Evolutionary conservation across 441 rosid species (phyloP).

Genomic region (Jatropha podagrica): DNA sequence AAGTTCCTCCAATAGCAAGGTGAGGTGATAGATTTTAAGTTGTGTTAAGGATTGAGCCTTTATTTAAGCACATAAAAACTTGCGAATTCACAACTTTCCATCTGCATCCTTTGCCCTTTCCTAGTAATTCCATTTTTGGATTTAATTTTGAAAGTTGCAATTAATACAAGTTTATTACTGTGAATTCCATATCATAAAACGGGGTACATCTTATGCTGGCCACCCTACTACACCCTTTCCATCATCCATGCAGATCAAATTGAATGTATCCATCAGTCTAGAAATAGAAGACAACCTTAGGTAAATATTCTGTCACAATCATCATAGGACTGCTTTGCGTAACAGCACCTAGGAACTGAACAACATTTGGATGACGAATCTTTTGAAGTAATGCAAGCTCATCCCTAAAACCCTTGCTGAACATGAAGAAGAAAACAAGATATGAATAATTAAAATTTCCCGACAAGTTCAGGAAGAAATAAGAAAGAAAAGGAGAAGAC

Average conservation of each 20-base stretch:
- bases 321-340: conserved; percentile 87
- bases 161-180: not conserved
- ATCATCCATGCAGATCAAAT: not conserved
- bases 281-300: conserved; percentile 47
- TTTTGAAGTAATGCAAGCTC: conserved; percentile 81
- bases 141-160: not conserved
- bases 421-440: conserved; percentile 22
- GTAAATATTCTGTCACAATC: conserved; percentile 76
- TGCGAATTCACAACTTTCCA: not conserved
- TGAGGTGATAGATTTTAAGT: not conserved
- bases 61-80: not conserved
- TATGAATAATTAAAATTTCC: not conserved
- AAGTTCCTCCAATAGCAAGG: not conserved
- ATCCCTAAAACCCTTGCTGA: conserved; percentile 70
- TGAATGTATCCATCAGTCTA: not conserved
- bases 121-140: not conserved
- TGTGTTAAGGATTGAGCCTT: not conserved
- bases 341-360: conserved; percentile 82
- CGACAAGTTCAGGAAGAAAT: not conserved
- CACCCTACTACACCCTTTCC: not conserved
- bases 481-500: conserved; percentile 1
- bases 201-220: not conserved
- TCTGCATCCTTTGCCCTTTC: not conserved
- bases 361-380: conserved; percentile 83
- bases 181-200: not conserved